Percentiles rank a stretch among this genome's conserved stretches.
Conservation (phyloP, 805 yeast genomes). For the Metschnikowia peoriensis region DNA sequence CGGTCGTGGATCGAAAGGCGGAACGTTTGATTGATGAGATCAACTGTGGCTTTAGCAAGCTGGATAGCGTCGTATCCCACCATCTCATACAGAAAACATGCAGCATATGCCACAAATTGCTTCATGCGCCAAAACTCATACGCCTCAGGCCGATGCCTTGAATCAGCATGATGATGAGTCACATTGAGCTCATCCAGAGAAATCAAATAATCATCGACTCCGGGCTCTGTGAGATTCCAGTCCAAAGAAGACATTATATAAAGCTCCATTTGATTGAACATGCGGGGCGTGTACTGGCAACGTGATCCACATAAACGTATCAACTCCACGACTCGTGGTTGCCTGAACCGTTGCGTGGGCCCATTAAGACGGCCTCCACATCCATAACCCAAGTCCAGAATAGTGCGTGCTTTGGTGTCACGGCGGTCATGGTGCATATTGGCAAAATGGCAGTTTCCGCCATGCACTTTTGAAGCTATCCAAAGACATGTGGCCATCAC, state of each 20-base stretch:
- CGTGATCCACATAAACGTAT: constrained; percentile 67
- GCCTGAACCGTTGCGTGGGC: constrained; percentile 70
- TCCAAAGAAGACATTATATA: constrained; percentile 69
- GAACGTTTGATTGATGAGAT: constrained; percentile 32
- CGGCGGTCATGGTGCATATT: constrained; percentile 27
- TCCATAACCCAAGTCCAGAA: constrained; percentile 42
- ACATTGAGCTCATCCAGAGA: constrained; percentile 37
- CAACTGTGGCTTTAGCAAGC: constrained; percentile 30
- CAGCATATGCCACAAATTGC: constrained; percentile 47
- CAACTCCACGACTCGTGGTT: constrained; percentile 62
- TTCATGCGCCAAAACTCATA: constrained; percentile 46
- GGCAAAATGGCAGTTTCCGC: constrained; percentile 68
- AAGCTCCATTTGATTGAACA: constrained; percentile 70
- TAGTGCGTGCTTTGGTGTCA: constrained; percentile 23
- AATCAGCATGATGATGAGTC: constrained; percentile 21
- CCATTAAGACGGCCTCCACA: constrained; percentile 61
- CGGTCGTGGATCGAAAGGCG: constrained; percentile 20
- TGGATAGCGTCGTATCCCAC: constrained; percentile 12
- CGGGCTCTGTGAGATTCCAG: constrained; percentile 70
- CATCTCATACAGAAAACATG: constrained; percentile 48
- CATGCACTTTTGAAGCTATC: constrained; percentile 85
- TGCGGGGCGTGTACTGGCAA: constrained; percentile 47
- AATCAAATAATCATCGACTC: constrained; percentile 38
- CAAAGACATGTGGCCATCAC: constrained; percentile 91
- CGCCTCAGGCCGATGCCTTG: background rate